Evolutionary conservation across 176 grass and related monocot species (phyloP).

Genomic region (Eleusine indica): DNA sequence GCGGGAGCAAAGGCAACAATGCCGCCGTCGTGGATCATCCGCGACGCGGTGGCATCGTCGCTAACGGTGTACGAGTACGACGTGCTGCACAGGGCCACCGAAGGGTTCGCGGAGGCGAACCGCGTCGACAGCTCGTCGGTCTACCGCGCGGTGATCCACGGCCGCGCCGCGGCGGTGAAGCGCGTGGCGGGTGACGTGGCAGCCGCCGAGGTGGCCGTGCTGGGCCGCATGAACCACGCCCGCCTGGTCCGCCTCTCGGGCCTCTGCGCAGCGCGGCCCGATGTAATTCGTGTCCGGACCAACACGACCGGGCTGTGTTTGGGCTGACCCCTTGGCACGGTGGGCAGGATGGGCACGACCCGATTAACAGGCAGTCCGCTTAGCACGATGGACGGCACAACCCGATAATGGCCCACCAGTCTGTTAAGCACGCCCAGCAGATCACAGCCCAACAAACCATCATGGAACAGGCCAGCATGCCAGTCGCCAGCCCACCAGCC

Average conservation of each 20-base stretch:
- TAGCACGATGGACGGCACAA: too few species aligned
- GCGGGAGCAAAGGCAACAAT: background rate
- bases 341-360: too few species aligned
- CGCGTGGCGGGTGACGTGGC: constrained; percentile 50
- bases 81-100: constrained; percentile 46
- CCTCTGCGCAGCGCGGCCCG: constrained; percentile 60
- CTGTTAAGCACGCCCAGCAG: too few species aligned
- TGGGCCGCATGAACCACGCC: constrained; percentile 56
- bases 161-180: constrained; percentile 51
- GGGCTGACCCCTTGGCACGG: too few species aligned
- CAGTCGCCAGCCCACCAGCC: too few species aligned
- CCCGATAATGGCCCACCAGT: too few species aligned
- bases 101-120: constrained; percentile 23
- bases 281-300: constrained; percentile 55
- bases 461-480: too few species aligned
- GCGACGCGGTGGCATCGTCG: constrained; percentile 32
- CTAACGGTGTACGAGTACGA: constrained; percentile 48
- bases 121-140: constrained; percentile 40
- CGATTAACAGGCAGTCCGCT: too few species aligned
- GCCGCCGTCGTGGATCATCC: constrained; percentile 5
- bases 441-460: too few species aligned
- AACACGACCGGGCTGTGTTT: too few species aligned
- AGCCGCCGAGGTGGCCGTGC: constrained; percentile 55
- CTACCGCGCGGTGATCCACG: constrained; percentile 55
- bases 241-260: constrained; percentile 49